These are phyloP conservation scores for Eruca vesicaria DNA, from an alignment of 441 rosid genomes.

Conservation along the genomic window DNA sequence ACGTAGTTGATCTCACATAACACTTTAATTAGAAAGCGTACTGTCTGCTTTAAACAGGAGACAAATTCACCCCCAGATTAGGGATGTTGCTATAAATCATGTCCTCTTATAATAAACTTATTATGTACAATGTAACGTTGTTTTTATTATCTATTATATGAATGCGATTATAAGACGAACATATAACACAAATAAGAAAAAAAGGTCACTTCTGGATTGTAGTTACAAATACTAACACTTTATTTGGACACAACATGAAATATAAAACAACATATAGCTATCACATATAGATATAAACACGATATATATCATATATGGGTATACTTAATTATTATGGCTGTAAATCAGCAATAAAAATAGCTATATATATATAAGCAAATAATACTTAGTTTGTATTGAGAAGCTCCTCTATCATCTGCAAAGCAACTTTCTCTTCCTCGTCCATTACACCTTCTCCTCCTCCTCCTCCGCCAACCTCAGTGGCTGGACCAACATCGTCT, in stretches of 20 bases:
- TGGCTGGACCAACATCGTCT: not conserved
- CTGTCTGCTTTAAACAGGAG: conserved; percentile 1
- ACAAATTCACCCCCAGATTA: not conserved
- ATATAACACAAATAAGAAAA: not conserved
- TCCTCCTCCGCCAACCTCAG: conserved; percentile 10
- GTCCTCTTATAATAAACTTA: conserved; percentile 9
- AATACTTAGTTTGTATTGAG: conserved; percentile 53
- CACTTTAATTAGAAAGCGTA: not conserved
- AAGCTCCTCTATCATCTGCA: conserved; percentile 93
- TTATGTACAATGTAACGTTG: not conserved
- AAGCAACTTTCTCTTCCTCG: conserved; percentile 66
- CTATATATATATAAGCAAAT: conserved; percentile 10
- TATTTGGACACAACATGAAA: conserved; percentile 15
- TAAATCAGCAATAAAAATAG: conserved; percentile 20
- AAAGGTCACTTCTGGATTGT: conserved; percentile 2
- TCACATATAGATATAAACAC: not conserved
- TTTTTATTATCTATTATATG: not conserved
- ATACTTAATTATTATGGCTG: conserved; percentile 23
- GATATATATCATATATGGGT: conserved; percentile 6
- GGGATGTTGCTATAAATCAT: conserved; percentile 5
- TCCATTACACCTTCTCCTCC: conserved; percentile 37
- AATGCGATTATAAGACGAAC: not conserved
- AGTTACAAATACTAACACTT: conserved; percentile 14
- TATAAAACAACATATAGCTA: not conserved
- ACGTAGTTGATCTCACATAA: not conserved